Evolutionary conservation across 148 eudicot species (phyloP), one percentile per base, ranked within the genome.

Genomic region (Oxyria digyna): DNA sequence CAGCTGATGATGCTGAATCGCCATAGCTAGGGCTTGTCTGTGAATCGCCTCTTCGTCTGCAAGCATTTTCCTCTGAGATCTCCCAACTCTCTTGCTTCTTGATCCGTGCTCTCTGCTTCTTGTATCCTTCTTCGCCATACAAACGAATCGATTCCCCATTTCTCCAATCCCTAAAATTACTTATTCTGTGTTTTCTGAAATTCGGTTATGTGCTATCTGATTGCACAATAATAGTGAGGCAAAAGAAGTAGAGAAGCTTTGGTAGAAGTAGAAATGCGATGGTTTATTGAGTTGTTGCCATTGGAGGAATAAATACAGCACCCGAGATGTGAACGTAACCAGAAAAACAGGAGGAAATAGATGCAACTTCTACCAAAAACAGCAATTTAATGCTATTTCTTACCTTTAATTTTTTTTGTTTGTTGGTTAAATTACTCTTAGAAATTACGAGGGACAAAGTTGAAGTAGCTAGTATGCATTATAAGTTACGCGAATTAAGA

Each of bases 11-110:
- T 89, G 96, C 3, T 91, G 95, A 81, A 93, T 81, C 26, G 92
- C 98, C 89, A 93, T 82, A 1, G 98, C 82, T 26, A 93, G 71
- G 70, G 96, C 98, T 71, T 91, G 91, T 35, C 84, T 80, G 67
- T 93, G 95, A 26, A 93, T 59, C 70, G 90, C 75, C 55, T 89
- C 98, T 74, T 93, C 97, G 11, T 91, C 98, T 27, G 78, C 81
- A 9, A 78, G 71, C 70, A 81, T 32, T 38, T 85, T 85, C 45
- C 87, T 77, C 63, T 84, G 85, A 31, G 94, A 85, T 73, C 82
- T 78, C 23, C 81, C 85, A 13, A 83, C 54, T 82, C 85, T 78
- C 74, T 74, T 75, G 71, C 86, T 82, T 64, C 77, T 74, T 71
- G 84, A 73, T 70, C 80, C 80, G 55, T 77, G 67, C 78, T 83